Base-by-base conservation (phyloP, 2,329 filamentous ascomycete genomes). In the Beauveria caledonica region DNA sequence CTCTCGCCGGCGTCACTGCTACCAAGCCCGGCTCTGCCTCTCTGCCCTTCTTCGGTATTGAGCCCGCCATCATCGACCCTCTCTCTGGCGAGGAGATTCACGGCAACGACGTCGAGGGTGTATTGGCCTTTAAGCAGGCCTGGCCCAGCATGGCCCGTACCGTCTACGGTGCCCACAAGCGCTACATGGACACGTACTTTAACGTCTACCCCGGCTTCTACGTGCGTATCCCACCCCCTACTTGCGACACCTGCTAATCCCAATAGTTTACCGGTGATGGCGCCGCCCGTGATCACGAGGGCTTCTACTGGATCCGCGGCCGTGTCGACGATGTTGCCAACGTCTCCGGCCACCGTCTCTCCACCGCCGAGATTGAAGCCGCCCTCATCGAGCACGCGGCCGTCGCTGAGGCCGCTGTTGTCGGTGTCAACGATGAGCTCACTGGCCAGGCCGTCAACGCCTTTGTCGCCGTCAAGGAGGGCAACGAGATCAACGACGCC, bases 281-380 rank as follows among this genome's bases (percentile, higher is more conserved):
- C 71, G 94, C 94, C 60, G 94, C 90, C 62, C 90, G 94, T 71
- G 94, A 99, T 73, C 89, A 96, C 76, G 94, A 99, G 70, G 94
- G 94, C 61, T 99, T 97, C 81, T 99, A 97, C 85, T 99, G 94
- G 94, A 99, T 99, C 73, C 90, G 94, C 64, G 94, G 94, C 66
- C 92, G 94, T 75, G 94, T 99, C 58, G 94, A 99, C 72, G 94
- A 99, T 70, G 94, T 99, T 48, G 93, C 99, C 74, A 99, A 99
- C 76, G 94, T 99, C 64, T 94, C 89, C 68, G 94, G 94, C 29
- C 94, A 99, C 76, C 88, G 94, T 73, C 82, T 99, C 64, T 97
- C 93, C 17, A 99, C 94, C 10, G 93, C 94, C 40, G 94, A 99
- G 76, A 99, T 99, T 66, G 94, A 99, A 77, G 94, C 94, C 29